A percentile compares a stretch with the other conserved stretches of the same genome.
phyloP scores from a whole-genome alignment of 495 filamentous ascomycete species.

The Aspergillus steynii region DNA sequence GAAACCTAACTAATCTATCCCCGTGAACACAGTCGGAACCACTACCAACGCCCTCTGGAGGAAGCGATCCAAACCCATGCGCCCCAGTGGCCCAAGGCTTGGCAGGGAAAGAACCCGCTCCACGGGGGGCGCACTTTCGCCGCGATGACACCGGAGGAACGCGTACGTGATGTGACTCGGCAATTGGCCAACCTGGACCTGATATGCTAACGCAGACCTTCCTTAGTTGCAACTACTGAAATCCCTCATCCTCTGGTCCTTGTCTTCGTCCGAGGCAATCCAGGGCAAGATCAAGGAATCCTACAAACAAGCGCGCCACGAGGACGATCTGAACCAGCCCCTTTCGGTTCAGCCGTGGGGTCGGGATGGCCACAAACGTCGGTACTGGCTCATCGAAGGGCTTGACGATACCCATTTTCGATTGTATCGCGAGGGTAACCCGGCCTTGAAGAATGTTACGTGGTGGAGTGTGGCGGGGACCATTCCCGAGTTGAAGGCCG shows the following conservation, averaged over 20 bases:
- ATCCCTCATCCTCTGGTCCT: slow-evolving; percentile 81
- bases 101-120: slow-evolving; percentile 84
- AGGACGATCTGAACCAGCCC: slow-evolving; percentile 90
- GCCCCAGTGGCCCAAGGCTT: slow-evolving; percentile 84
- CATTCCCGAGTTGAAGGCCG: slow-evolving; percentile 78
- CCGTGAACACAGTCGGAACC: slow-evolving; percentile 42
- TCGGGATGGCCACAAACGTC: slow-evolving; percentile 81
- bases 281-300: slow-evolving; percentile 77
- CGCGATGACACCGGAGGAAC: slow-evolving; percentile 73
- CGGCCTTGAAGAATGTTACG: slow-evolving; percentile 68
- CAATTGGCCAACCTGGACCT: not conserved
- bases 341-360: slow-evolving; percentile 96
- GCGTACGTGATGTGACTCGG: slow-evolving; percentile 59
- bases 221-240: slow-evolving; percentile 77
- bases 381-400: slow-evolving; percentile 93
- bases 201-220: slow-evolving; percentile 22
- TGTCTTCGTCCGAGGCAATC: slow-evolving; percentile 86
- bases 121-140: slow-evolving; percentile 75
- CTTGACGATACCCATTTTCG: slow-evolving; percentile 91
- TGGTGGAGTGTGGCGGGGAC: slow-evolving; percentile 93
- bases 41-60: slow-evolving; percentile 90
- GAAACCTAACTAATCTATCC: slow-evolving; percentile 9
- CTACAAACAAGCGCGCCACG: slow-evolving; percentile 87
- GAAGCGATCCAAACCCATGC: slow-evolving; percentile 86
- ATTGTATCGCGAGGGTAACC: slow-evolving; percentile 93